Base-by-base conservation (phyloP, 1,284 basidiomycete species). In the Naganishia liquefaciens region DNA sequence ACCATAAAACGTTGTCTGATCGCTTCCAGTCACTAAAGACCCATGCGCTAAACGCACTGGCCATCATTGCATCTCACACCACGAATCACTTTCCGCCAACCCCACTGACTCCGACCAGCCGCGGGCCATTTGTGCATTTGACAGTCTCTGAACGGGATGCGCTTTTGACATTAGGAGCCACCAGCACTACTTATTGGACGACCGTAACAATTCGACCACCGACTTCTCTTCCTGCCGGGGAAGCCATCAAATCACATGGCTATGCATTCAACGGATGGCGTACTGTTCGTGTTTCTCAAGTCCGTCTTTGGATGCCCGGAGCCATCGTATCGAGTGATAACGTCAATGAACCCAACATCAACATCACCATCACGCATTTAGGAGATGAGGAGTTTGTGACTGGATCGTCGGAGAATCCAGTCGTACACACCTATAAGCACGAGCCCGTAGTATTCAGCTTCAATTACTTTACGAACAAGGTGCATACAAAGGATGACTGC, bases 241-340 rank as follows among this genome's bases (percentile, higher is more conserved):
- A 44, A n/a, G 42, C 42, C 42, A 44, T 19, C 17, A 44, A 5
- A n/a, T 19, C 42, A n/a, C 42, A 44, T 17, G 42, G 42, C 21
- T 44, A 37, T 33, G 27, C 27, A 4, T 53, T 53, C 30, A 33
- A 13, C 11, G 51, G 51, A 53, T 33, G 30, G 33, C 28, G n/a
- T 21, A 53, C 30, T n/a, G 28, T 53, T 9, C 13, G 51, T 7
- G 21, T 53, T 21, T n/a, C 51, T 2, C 51, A 53, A 33, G 51
- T 53, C 17, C 51, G 51, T 25, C 25, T 53, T 5, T 53, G 51
- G 51, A 15, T 53, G 28, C 51, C 28, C 17, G 51, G 51, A 15
- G 51, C 30, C 28, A 53, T 19, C 28, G 27, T 53, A 9, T 27
- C 27, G 5, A 33, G 6, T 10, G 25, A 30, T n/a, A 33, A 21